These are phyloP conservation scores for Nyctanthes arbortristis DNA, from an alignment of 257 asterid genomes.

Conservation along the genomic window DNA sequence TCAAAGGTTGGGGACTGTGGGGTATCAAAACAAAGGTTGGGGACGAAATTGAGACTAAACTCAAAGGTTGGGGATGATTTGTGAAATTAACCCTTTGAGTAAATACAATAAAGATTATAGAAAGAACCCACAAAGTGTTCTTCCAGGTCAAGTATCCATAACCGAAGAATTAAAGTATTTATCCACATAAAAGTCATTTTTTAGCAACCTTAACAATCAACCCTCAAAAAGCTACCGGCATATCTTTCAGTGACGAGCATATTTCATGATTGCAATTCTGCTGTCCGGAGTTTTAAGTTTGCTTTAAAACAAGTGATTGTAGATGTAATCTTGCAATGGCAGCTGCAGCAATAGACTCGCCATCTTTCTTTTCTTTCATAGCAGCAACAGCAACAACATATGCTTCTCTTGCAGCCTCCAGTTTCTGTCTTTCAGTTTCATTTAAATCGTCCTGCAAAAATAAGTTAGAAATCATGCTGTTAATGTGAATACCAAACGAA, in stretches of 20 bases:
- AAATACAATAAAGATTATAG: background rate
- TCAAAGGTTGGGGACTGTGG: too few species aligned
- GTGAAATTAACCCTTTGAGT: too few species aligned
- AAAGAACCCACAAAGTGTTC: too few species aligned
- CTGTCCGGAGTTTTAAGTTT: conserved; percentile 16
- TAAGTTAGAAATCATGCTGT: background rate
- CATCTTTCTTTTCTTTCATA: conserved; percentile 74
- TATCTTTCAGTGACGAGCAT: conserved; percentile 1
- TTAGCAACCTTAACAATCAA: conserved; percentile 8
- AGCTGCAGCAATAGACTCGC: conserved; percentile 76
- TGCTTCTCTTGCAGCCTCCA: conserved; percentile 82
- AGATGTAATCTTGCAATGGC: conserved; percentile 70
- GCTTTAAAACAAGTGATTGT: conserved; percentile 55
- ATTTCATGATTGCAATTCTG: conserved; percentile 1
- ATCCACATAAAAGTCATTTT: conserved; percentile 8
- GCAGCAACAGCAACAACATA: conserved; percentile 67
- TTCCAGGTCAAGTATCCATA: too few species aligned
- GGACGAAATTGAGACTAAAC: too few species aligned
- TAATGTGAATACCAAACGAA: background rate
- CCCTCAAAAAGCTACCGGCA: conserved; percentile 9
- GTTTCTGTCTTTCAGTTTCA: conserved; percentile 53
- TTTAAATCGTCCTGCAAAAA: conserved; percentile 50
- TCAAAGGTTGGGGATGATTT: too few species aligned
- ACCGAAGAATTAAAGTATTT: conserved; percentile 9
- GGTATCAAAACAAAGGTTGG: too few species aligned